Base-by-base conservation (phyloP, 164 flowering plant species). In the Kalanchoe fedtschenkoi region DNA sequence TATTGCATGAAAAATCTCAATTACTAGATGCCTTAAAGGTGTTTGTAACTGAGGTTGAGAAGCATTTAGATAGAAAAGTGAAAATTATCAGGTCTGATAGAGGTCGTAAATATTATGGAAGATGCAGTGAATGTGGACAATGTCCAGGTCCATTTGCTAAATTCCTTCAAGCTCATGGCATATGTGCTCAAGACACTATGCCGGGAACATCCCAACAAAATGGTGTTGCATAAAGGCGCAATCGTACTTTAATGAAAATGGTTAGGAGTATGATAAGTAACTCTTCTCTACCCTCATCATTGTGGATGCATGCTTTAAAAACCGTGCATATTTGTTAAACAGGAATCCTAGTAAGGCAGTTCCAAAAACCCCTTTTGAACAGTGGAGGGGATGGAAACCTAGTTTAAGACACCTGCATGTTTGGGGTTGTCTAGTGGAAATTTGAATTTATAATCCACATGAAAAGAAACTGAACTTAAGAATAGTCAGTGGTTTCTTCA, bases 151-250 rank as follows among this genome's bases (percentile, higher is more conserved):
- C 66, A 51, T 63, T 63, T 51, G 60, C 44, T 1, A 47, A 63
- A 53, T 54, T 63, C 24, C 60, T 51, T 3, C 22, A 53, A 63
- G 24, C 13, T 3, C 60, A 6, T 26, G 44, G 60, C 4, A 63
- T 63, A 33, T 35, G 59, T 63, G 59, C 66, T 2, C 60, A 63
- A 53, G 47, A 34, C 14, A 63, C 44, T 19, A 51, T 63, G 66
- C 42, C 44, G 1, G 60, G 66, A 0, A 63, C 59, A 8, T 43
- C 42, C 4, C 34, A 63, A 30, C 46, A 60, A 30, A 60, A 38
- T 60, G 46, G 62, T 35, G 62, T 60, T 5, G 44, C n/a, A 21
- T 30, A 63, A 26, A 63, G 60, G 33, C 19, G 34, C 14, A 63
- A 63, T 54, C 0, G 44, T 15, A 51, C 43, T 5, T 28, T 63